Conservation (phyloP, 441 rosid species). For the Erodium moschatum region DNA sequence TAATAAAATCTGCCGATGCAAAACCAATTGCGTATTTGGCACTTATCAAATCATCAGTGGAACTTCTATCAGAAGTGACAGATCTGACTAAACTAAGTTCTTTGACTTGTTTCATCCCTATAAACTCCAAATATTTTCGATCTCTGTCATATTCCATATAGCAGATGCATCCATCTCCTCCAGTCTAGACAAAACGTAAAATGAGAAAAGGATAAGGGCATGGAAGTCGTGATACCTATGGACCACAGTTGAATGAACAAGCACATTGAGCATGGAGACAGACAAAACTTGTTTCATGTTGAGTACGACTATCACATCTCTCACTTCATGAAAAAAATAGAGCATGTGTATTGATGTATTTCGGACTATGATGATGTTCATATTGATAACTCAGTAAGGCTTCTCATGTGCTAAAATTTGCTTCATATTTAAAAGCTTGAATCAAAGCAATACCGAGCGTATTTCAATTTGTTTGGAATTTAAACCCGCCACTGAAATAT, state of each 20-base stretch:
- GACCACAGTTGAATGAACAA: neutral
- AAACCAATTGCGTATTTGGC: slow-evolving; percentile 76
- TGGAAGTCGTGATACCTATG: slow-evolving; percentile 2
- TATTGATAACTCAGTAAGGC: slow-evolving; percentile 13
- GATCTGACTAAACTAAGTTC: slow-evolving; percentile 72
- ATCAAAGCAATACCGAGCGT: slow-evolving; percentile 52
- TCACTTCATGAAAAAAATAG: slow-evolving; percentile 3
- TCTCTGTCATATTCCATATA: slow-evolving; percentile 58
- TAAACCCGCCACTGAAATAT: slow-evolving; percentile 48
- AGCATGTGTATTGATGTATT: neutral
- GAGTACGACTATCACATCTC: neutral
- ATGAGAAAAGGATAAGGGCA: slow-evolving; percentile 12
- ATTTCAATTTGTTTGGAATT: slow-evolving; percentile 51
- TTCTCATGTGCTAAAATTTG: neutral
- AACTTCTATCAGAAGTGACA: slow-evolving; percentile 34
- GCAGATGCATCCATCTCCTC: slow-evolving; percentile 98
- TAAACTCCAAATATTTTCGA: slow-evolving; percentile 51
- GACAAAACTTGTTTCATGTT: neutral
- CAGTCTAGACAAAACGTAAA: slow-evolving; percentile 48
- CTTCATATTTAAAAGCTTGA: slow-evolving; percentile 13
- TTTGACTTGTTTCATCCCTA: slow-evolving; percentile 88
- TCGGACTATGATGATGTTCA: slow-evolving; percentile 10
- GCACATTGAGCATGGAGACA: neutral
- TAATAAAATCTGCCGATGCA: slow-evolving; percentile 74
- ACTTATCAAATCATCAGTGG: slow-evolving; percentile 33